phyloP scores from a whole-genome alignment of 192 early-diverging fungal genomes.

The Backusella australiensis region DNA sequence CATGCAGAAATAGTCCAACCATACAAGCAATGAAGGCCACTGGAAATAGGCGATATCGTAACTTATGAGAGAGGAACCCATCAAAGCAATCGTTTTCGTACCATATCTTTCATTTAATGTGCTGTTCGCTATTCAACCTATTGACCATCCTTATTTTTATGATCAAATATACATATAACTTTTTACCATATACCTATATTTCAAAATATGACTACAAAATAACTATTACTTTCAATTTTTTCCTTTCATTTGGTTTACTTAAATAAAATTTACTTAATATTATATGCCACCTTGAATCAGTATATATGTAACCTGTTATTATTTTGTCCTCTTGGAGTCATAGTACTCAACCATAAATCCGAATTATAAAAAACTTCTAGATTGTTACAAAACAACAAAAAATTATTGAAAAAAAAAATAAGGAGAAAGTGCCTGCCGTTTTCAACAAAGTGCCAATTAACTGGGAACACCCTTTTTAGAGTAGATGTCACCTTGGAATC shows the following conservation, averaged over 20 bases:
- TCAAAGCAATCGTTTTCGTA: background rate
- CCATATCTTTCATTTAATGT: background rate
- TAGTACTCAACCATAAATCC: too few species aligned
- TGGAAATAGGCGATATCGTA: constrained; percentile 15
- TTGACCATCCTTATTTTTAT: too few species aligned
- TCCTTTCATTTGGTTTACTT: too few species aligned
- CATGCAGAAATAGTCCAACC: constrained; percentile 17
- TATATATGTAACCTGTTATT: too few species aligned
- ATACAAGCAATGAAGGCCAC: constrained; percentile 26
- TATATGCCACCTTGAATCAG: too few species aligned
- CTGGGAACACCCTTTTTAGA: background rate
- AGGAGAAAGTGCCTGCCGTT: background rate
- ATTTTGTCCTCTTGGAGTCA: too few species aligned
- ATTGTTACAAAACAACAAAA: background rate
- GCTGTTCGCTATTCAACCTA: background rate
- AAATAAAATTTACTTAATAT: too few species aligned
- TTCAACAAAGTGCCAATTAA: background rate
- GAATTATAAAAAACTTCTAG: background rate
- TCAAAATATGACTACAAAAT: too few species aligned
- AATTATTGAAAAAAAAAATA: background rate
- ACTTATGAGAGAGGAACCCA: background rate
- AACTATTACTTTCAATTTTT: too few species aligned
- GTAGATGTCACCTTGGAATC: background rate
- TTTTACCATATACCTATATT: too few species aligned
- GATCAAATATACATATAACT: too few species aligned